These are phyloP conservation scores for Blastobotrys persicus DNA, from an alignment of 1,139 yeast genomes.

Conservation along the genomic window DNA sequence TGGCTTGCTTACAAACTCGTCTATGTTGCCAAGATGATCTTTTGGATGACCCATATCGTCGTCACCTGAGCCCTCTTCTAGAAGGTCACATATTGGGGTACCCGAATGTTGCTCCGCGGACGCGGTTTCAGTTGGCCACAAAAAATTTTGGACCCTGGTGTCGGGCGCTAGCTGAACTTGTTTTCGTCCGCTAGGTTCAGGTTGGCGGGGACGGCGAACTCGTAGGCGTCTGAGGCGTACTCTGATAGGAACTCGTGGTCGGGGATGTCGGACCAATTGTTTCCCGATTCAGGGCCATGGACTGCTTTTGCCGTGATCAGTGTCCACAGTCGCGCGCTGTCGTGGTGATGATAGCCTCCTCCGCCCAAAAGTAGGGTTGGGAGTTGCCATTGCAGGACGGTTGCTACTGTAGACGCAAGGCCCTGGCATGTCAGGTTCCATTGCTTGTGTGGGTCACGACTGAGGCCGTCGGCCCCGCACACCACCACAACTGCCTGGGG, in stretches of 20 bases:
- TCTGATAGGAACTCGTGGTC: constrained; percentile 49
- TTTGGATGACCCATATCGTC: too few relatives aligned
- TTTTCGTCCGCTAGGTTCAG: not conserved
- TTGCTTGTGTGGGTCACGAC: constrained; percentile 55
- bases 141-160: too few relatives aligned
- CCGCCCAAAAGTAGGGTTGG: constrained; percentile 63
- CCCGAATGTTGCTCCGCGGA: too few relatives aligned
- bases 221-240: constrained; percentile 48
- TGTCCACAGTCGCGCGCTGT: constrained; percentile 66
- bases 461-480: constrained; percentile 71
- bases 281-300: constrained; percentile 9
- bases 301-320: constrained; percentile 48
- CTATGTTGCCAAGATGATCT: too few relatives aligned
- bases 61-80: too few relatives aligned
- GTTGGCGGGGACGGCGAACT: constrained; percentile 34
- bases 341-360: constrained; percentile 69
- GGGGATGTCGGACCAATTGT: constrained; percentile 47
- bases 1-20: too few relatives aligned
- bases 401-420: constrained; percentile 41
- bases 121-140: too few relatives aligned
- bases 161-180: not conserved
- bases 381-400: constrained; percentile 36
- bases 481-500: constrained; percentile 63
- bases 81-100: too few relatives aligned
- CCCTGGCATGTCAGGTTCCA: constrained; percentile 68